Evolutionary conservation across 148 eudicot species (phyloP), one percentile per base, ranked within the genome.

Genomic region (Vaccinium darrowii): DNA sequence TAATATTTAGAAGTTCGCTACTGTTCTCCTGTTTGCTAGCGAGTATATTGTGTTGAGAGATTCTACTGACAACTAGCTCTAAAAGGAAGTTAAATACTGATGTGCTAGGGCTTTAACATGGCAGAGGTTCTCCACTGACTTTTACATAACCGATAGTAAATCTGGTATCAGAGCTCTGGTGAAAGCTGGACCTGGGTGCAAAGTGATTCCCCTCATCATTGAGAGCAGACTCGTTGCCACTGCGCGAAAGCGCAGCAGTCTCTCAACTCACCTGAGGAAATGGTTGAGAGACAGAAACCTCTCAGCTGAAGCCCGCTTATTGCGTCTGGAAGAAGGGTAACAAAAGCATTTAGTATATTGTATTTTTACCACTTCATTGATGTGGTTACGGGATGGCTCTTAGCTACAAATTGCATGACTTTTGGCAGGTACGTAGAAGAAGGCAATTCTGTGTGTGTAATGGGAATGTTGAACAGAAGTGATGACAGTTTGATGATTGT

Each of bases 271-370:
- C 85, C 84, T 90, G 75, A 85, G 82, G 78, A 90, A 91, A 83
- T 92, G 93, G 94, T 78, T 92, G 63, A 72, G 82, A 43, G 91
- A 90, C 54, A 85, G 93, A 80, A 85, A 86, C 72, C 85, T 92
- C 79, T 81, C 92, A 72, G 76, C 86, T 54, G 87, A 88, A 36
- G 82, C 89, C 75, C 87, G 89, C 11, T 56, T 85, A 47, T 63
- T 91, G 74, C 85, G 90, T 76, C 90, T 92, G 7, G 91, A 92
- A 88, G 93, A 92, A 89, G 93, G 93, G 92, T 92, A 88, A 84
- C 33, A 47, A 21, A 13, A 23, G 36, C 57, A 57, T 67, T 4
- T 58, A 5, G 27, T 53, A 49, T 67, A 9, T 83, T 18, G 5
- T 52, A 43, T 30, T 36, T 69, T 49, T 51, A n/a, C 16, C 15